A percentile compares a stretch with the other conserved stretches of the same genome.
Conservation (phyloP, 2,329 filamentous ascomycete genomes). For the Pleurostoma richardsiae region DNA sequence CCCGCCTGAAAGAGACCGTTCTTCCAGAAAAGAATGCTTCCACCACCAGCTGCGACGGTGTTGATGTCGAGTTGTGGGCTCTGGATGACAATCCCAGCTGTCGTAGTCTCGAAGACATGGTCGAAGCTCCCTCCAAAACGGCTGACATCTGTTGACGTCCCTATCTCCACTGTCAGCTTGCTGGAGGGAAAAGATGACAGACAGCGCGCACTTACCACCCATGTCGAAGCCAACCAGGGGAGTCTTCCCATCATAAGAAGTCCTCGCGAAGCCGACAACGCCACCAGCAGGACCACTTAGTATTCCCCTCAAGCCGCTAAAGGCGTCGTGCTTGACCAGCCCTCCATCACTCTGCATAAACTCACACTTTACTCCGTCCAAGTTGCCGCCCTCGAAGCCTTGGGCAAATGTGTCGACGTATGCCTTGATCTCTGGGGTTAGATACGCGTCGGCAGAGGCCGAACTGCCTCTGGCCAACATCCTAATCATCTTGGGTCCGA, state of each 20-base stretch:
- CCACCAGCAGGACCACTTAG: conserved; percentile 5
- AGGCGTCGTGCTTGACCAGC: neutral
- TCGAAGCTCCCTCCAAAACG: conserved; percentile 4
- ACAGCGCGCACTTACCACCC: neutral
- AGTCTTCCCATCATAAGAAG: neutral
- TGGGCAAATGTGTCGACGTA: conserved; percentile 66
- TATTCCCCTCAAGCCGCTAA: conserved; percentile 4
- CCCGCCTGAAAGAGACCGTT: conserved; percentile 3
- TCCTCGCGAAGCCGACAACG: conserved; percentile 5
- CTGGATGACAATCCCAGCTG: conserved; percentile 4
- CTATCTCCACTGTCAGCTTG: conserved; percentile 35
- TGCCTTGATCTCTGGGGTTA: conserved; percentile 67
- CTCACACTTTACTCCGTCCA: conserved; percentile 67
- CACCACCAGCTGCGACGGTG: conserved; percentile 5
- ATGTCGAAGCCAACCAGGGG: conserved; percentile 4
- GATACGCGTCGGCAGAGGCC: conserved; percentile 67
- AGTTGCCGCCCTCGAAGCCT: conserved; percentile 68
- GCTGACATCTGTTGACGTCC: conserved; percentile 5
- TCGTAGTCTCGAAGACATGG: conserved; percentile 5
- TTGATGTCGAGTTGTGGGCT: conserved; percentile 5
- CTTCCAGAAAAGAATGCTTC: conserved; percentile 3
- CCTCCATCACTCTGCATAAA: conserved; percentile 75
- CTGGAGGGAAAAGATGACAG: too few relatives aligned
- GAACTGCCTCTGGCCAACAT: conserved; percentile 65
- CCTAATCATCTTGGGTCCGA: conserved; percentile 43